phyloP scores from a whole-genome alignment of 805 yeast genomes.

The Saccharomycopsis fibuligera region DNA sequence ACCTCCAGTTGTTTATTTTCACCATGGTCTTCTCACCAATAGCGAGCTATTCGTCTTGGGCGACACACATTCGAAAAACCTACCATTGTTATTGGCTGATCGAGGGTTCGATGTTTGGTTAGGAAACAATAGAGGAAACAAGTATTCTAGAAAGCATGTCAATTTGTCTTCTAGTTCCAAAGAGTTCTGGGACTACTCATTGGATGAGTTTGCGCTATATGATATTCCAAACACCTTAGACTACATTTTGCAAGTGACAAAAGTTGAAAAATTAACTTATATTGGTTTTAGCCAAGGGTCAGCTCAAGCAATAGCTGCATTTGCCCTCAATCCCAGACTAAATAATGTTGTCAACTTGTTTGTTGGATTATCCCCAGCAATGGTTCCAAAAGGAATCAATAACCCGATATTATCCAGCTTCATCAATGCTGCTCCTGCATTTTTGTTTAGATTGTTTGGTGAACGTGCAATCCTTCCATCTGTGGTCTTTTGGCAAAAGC shows the following conservation, averaged over 20 bases:
- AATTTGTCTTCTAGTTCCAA: slow-evolving; percentile 33
- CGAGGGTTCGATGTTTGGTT: slow-evolving; percentile 83
- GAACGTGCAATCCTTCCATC: slow-evolving; percentile 67
- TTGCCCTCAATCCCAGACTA: slow-evolving; percentile 59
- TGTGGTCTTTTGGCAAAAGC: slow-evolving; percentile 64
- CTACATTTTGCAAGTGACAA: slow-evolving; percentile 56
- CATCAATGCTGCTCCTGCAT: slow-evolving; percentile 66
- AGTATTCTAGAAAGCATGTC: slow-evolving; percentile 82
- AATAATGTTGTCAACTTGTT: slow-evolving; percentile 52
- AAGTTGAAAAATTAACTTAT: slow-evolving; percentile 45
- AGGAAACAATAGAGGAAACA: slow-evolving; percentile 88
- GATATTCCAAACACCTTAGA: slow-evolving; percentile 84
- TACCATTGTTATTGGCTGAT: slow-evolving; percentile 61
- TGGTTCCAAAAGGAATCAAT: slow-evolving; percentile 81
- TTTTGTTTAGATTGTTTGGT: slow-evolving; percentile 69
- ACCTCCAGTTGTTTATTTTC: slow-evolving; percentile 56
- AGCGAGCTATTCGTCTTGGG: slow-evolving; percentile 54
- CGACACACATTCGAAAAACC: slow-evolving; percentile 36
- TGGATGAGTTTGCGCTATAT: slow-evolving; percentile 85
- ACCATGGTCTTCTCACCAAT: slow-evolving; percentile 77
- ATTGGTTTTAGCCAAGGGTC: slow-evolving; percentile 93
- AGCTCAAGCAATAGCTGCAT: slow-evolving; percentile 84
- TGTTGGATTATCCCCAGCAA: slow-evolving; percentile 87
- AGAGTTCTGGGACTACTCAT: slow-evolving; percentile 80
- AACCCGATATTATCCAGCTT: slow-evolving; percentile 70